Percentiles rank a stretch among this genome's conserved stretches.
Conservation (phyloP, 2,329 filamentous ascomycete genomes). For the Aspergillus jensenii region DNA sequence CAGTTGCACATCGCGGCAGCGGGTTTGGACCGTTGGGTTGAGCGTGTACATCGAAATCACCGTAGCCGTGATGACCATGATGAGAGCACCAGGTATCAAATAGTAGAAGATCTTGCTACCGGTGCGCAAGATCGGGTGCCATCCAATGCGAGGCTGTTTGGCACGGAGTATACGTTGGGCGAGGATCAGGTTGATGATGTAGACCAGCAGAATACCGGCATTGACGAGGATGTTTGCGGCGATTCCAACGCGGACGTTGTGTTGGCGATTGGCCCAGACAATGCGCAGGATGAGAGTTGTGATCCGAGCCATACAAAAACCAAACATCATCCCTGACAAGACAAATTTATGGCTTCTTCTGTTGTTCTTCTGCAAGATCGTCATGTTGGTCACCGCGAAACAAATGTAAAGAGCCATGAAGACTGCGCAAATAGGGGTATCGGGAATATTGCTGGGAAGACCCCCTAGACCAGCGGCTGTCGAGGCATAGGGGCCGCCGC, state of each 20-base stretch:
- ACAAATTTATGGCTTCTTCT: slow-evolving; percentile 49
- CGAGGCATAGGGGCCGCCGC: slow-evolving; percentile 31
- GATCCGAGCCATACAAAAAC: slow-evolving; percentile 53
- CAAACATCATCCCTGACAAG: slow-evolving; percentile 46
- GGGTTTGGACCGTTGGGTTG: slow-evolving; percentile 46
- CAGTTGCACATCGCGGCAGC: slow-evolving; percentile 64
- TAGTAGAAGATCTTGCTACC: slow-evolving; percentile 60
- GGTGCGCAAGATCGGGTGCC: slow-evolving; percentile 56
- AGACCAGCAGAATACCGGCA: slow-evolving; percentile 72
- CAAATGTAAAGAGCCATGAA: slow-evolving; percentile 54
- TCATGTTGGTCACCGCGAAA: slow-evolving; percentile 46
- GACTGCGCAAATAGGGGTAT: slow-evolving; percentile 65
- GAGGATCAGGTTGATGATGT: slow-evolving; percentile 76
- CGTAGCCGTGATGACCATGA: slow-evolving; percentile 65
- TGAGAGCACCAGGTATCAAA: slow-evolving; percentile 58
- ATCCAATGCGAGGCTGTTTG: slow-evolving; percentile 69
- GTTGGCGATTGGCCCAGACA: slow-evolving; percentile 52
- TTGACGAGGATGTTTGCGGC: slow-evolving; percentile 69
- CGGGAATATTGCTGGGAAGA: slow-evolving; percentile 56
- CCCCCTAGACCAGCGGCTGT: slow-evolving; percentile 39
- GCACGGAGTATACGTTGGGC: slow-evolving; percentile 73
- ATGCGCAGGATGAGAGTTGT: slow-evolving; percentile 52
- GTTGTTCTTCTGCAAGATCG: slow-evolving; percentile 45
- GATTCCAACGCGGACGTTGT: slow-evolving; percentile 51
- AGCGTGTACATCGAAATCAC: slow-evolving; percentile 69